phyloP scores from a whole-genome alignment of 345 rosid species.

The Hypericum androsaemum region DNA sequence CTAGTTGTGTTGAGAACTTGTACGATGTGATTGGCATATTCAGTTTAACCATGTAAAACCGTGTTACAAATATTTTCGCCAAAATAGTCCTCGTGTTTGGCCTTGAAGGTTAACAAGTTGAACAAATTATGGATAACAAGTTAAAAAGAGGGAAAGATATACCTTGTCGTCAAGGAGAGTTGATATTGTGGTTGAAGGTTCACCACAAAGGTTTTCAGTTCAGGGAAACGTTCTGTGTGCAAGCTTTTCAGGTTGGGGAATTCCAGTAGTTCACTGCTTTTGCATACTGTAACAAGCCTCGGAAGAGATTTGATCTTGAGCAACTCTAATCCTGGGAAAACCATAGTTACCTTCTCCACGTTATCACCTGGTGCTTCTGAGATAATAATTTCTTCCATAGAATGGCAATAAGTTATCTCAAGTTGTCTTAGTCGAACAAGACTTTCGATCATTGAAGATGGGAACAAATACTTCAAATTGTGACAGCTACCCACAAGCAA shows the following conservation, averaged over 20 bases:
- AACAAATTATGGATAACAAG: no score
- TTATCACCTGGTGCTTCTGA: background rate
- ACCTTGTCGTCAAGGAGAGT: constrained; percentile 12
- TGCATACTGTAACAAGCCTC: constrained; percentile 6
- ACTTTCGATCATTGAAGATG: no score
- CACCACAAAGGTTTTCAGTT: background rate
- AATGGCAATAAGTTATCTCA: background rate
- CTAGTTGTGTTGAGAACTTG: no score
- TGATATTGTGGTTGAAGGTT: background rate
- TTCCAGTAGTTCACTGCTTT: background rate
- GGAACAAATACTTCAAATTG: no score
- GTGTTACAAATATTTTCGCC: no score
- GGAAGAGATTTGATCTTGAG: background rate
- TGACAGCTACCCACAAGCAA: constrained; percentile 2
- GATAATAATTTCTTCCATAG: constrained; percentile 5
- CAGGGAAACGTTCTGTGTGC: no score
- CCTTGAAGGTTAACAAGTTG: no score
- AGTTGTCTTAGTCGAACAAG: constrained; percentile 7
- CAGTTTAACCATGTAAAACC: no score
- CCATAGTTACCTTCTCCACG: no score
- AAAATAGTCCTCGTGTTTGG: no score
- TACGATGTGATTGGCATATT: no score
- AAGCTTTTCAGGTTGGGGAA: background rate
- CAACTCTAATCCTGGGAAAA: constrained; percentile 1
- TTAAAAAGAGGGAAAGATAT: no score